Conservation (phyloP, 768 basidiomycete species). For the Leucocoprinus sp. region DNA sequence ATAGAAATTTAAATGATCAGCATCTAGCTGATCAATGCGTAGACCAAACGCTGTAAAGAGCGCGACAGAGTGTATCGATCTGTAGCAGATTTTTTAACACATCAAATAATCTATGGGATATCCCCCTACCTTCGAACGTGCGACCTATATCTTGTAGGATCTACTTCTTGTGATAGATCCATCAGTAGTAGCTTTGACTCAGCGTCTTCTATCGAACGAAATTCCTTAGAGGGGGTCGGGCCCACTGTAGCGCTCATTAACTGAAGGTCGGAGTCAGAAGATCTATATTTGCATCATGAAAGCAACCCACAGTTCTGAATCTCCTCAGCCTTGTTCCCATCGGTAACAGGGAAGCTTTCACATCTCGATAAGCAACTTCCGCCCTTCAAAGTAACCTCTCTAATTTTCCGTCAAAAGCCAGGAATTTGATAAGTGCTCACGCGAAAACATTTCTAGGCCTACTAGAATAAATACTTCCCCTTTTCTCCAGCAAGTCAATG, state of each 20-base stretch:
- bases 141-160: slow-evolving; percentile 8
- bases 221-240: slow-evolving; percentile 16
- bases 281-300: not conserved
- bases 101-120: not conserved
- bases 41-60: slow-evolving; percentile 19
- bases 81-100: not conserved
- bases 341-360: not conserved
- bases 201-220: slow-evolving; percentile 16
- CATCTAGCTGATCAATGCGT: slow-evolving; percentile 15
- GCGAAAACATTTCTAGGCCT: slow-evolving; percentile 24
- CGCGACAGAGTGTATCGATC: slow-evolving; percentile 18
- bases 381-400: not conserved
- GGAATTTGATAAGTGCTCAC: slow-evolving; percentile 16
- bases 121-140: slow-evolving; percentile 16
- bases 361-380: slow-evolving; percentile 1
- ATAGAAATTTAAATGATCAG: slow-evolving; percentile 15
- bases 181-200: slow-evolving; percentile 18
- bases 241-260: slow-evolving; percentile 20
- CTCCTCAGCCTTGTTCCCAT: not conserved
- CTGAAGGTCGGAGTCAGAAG: slow-evolving; percentile 5
- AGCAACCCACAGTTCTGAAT: slow-evolving; percentile 1
- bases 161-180: slow-evolving; percentile 13
- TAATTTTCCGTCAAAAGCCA: too few relatives aligned
- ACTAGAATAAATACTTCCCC: slow-evolving; percentile 24
- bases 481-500: slow-evolving; percentile 24